Evolutionary conservation across 2,329 filamentous ascomycete species (phyloP).

Genomic region (Fusarium sp.): DNA sequence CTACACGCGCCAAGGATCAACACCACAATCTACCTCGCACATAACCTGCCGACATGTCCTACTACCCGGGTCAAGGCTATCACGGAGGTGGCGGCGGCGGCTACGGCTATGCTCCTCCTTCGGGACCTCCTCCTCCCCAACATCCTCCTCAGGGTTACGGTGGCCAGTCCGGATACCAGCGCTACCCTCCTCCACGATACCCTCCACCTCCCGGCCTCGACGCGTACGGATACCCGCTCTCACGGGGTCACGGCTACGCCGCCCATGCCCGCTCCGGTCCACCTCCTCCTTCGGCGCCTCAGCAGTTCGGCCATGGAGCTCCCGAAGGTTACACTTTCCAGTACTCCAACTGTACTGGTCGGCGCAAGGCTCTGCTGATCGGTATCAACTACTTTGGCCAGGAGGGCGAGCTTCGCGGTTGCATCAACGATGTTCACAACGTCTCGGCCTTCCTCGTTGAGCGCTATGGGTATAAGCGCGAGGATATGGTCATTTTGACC

Average conservation of each 20-base stretch:
- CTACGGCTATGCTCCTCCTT: constrained; percentile 43
- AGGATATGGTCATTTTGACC: constrained; percentile 84
- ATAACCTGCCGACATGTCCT: constrained; percentile 49
- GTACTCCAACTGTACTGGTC: constrained; percentile 80
- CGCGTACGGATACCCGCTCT: constrained; percentile 60
- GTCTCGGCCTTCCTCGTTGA: constrained; percentile 78
- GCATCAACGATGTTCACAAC: constrained; percentile 86
- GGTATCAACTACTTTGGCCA: constrained; percentile 86
- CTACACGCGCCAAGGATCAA: constrained; percentile 9
- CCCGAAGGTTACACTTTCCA: constrained; percentile 78
- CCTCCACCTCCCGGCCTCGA: constrained; percentile 59
- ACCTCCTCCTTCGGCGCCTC: constrained; percentile 62
- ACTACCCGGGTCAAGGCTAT: constrained; percentile 57
- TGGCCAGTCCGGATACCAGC: constrained; percentile 39
- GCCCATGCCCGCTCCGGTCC: constrained; percentile 49
- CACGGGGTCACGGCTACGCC: constrained; percentile 43
- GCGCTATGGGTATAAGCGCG: constrained; percentile 76
- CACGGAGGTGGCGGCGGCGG: constrained; percentile 50
- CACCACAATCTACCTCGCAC: constrained; percentile 3
- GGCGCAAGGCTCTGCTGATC: constrained; percentile 79
- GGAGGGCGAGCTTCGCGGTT: constrained; percentile 77
- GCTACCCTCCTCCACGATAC: constrained; percentile 50
- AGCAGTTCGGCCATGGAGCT: constrained; percentile 75
- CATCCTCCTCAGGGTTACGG: constrained; percentile 35
- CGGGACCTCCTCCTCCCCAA: constrained; percentile 17